These are phyloP conservation scores for Cucurbita pepo DNA, from an alignment of 306 rosid genomes.

Conservation along the genomic window DNA sequence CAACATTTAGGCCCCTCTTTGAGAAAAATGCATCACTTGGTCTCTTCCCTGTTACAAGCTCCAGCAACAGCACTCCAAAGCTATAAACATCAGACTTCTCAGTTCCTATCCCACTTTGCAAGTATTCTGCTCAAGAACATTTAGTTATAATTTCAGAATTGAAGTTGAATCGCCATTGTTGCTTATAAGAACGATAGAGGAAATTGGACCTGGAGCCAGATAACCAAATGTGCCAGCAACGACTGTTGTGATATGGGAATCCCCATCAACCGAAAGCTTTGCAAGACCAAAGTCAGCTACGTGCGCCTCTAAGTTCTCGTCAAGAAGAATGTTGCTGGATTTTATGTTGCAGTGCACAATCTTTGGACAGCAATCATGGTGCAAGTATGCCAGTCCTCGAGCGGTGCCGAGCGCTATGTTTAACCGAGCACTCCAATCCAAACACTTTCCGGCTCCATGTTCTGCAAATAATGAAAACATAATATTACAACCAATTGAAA, in stretches of 20 bases:
- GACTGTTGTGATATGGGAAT: slow-evolving; percentile 88
- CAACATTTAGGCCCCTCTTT: slow-evolving; percentile 71
- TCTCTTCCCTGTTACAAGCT: slow-evolving; percentile 95
- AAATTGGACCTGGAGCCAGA: slow-evolving; percentile 68
- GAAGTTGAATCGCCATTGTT: not conserved
- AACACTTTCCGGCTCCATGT: slow-evolving; percentile 17
- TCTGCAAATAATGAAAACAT: slow-evolving; percentile 7
- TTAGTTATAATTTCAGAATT: not conserved
- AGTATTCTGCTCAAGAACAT: slow-evolving; percentile 42
- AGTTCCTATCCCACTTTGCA: slow-evolving; percentile 92
- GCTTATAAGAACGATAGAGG: not conserved
- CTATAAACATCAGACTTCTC: slow-evolving; percentile 93
- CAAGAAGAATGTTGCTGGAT: slow-evolving; percentile 88
- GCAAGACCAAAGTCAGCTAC: slow-evolving; percentile 93
- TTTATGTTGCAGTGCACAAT: slow-evolving; percentile 81
- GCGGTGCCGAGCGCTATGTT: slow-evolving; percentile 90
- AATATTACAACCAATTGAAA: not conserved
- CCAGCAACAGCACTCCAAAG: slow-evolving; percentile 86
- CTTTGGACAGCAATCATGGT: slow-evolving; percentile 82
- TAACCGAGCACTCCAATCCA: slow-evolving; percentile 70
- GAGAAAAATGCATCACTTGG: slow-evolving; percentile 87
- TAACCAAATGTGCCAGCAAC: slow-evolving; percentile 98
- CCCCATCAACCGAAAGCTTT: slow-evolving; percentile 84
- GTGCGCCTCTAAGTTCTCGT: slow-evolving; percentile 73
- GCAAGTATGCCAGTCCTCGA: slow-evolving; percentile 83